Percentiles rank a stretch among this genome's conserved stretches.
Evolutionary conservation across 2,329 filamentous ascomycete genomes (phyloP).

Genomic region (Beauveria brongniartii): DNA sequence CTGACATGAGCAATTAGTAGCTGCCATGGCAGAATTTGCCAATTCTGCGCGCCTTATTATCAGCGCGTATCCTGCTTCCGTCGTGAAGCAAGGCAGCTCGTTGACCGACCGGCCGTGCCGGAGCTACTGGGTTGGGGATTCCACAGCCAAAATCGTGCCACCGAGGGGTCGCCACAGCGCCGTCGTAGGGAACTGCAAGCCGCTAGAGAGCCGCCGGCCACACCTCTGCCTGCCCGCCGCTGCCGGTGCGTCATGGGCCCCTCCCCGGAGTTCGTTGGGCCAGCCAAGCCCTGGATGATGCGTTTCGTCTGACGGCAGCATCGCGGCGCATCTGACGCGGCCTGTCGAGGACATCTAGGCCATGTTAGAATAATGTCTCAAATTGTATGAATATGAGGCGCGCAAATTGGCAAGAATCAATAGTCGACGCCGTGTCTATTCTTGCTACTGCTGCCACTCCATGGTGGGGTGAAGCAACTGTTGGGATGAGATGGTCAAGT

Average conservation of each 20-base stretch:
- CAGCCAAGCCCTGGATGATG: neutral
- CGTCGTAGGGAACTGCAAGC: neutral
- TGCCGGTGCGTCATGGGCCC: constrained; percentile 4
- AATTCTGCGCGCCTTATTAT: neutral
- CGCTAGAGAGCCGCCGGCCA: neutral
- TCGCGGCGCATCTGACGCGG: neutral
- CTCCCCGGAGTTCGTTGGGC: neutral
- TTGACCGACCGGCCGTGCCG: neutral
- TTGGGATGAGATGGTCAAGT: neutral
- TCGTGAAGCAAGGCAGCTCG: constrained; percentile 3
- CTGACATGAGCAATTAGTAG: neutral
- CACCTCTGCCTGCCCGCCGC: neutral
- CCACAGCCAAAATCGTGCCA: neutral
- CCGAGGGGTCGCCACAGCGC: neutral
- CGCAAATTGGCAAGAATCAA: neutral
- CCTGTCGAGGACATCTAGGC: neutral
- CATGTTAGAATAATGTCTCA: constrained; percentile 10
- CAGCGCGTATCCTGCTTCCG: neutral
- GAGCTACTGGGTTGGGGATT: constrained; percentile 6
- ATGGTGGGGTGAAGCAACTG: constrained; percentile 5
- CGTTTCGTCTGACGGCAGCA: constrained; percentile 8
- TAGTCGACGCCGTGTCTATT: neutral
- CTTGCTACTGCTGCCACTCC: no score
- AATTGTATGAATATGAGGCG: neutral
- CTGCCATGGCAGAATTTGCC: neutral